Percentiles rank a stretch among this genome's conserved stretches.
phyloP scores from a whole-genome alignment of 805 yeast species.

The Saccharomycopsis schoenii region DNA sequence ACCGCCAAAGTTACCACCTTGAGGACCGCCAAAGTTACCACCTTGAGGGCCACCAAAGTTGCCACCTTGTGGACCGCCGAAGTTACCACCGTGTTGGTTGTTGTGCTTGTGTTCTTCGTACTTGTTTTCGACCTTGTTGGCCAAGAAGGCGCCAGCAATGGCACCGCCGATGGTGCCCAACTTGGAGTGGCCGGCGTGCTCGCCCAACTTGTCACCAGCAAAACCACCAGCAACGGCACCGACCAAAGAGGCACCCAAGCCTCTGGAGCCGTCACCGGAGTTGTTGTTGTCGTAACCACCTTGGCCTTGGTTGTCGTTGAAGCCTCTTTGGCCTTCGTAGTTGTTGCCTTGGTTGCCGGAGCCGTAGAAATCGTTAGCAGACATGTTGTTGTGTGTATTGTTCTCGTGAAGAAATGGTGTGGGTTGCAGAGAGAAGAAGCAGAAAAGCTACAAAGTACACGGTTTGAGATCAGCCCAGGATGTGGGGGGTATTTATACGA shows the following conservation, averaged over 20 bases:
- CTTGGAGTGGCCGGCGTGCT: conserved; percentile 28
- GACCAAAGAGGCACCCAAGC: conserved; percentile 33
- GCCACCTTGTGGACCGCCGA: not conserved
- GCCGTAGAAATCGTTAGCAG: conserved; percentile 47
- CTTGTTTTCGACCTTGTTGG: conserved; percentile 38
- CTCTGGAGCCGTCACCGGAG: conserved; percentile 28
- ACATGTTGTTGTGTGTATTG: conserved; percentile 28
- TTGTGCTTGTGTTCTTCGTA: conserved; percentile 24
- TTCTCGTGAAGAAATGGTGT: not conserved
- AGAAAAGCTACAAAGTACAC: not conserved
- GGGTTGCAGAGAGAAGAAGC: not conserved
- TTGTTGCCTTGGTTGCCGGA: conserved; percentile 31
- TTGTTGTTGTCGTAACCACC: conserved; percentile 17
- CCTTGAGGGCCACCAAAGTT: conserved; percentile 1
- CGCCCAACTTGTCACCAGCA: conserved; percentile 38
- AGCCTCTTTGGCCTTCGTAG: conserved; percentile 7
- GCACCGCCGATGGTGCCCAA: conserved; percentile 44
- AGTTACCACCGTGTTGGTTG: conserved; percentile 16
- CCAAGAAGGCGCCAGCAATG: conserved; percentile 44
- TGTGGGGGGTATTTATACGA: not conserved
- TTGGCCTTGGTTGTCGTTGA: conserved; percentile 1
- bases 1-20: conserved; percentile 4
- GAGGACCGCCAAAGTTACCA: not conserved
- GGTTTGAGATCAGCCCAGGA: not conserved
- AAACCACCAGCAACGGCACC: conserved; percentile 48